A percentile compares a stretch with the other conserved stretches of the same genome.
These are phyloP conservation scores for Skeletonema costatum DNA, from an alignment of 108 stramenopile species.

Conservation along the genomic window DNA sequence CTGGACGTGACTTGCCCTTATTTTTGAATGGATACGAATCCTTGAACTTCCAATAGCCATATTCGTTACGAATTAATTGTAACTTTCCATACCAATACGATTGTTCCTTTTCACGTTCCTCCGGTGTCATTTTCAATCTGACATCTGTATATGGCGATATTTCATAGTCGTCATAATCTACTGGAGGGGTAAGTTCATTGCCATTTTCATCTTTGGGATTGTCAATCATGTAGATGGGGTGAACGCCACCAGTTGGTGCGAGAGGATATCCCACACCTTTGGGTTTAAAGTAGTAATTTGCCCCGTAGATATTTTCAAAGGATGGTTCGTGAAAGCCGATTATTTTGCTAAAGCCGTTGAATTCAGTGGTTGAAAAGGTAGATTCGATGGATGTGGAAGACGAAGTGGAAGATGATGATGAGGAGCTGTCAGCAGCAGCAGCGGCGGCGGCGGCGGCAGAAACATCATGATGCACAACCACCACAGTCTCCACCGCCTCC, in stretches of 20 bases:
- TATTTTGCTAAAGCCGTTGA: too few relatives aligned
- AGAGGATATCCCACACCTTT: conserved; percentile 34
- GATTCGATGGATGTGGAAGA: too few relatives aligned
- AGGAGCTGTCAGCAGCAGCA: neutral
- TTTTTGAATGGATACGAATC: conserved; percentile 11
- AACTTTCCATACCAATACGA: conserved; percentile 5
- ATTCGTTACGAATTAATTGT: conserved; percentile 16
- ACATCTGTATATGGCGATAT: conserved; percentile 38
- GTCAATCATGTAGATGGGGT: conserved; percentile 27
- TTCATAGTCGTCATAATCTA: conserved; percentile 18
- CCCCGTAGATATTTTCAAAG: conserved; percentile 12
- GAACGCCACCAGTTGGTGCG: conserved; percentile 25
- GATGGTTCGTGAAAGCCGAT: conserved; percentile 36
- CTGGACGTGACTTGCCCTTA: conserved; percentile 6
- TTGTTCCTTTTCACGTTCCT: conserved; percentile 19
- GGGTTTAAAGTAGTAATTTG: conserved; percentile 31
- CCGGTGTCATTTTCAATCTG: conserved; percentile 21
- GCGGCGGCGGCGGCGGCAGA: neutral
- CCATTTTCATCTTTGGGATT: neutral
- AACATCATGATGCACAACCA: conserved; percentile 1
- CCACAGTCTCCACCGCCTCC: conserved; percentile 1
- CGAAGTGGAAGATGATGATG: neutral
- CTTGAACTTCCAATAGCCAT: conserved; percentile 37
- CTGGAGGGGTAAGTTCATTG: neutral
- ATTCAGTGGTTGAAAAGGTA: too few relatives aligned